A percentile compares a stretch with the other conserved stretches of the same genome.
phyloP scores from a whole-genome alignment of 192 early-diverging fungal genomes.

The Coemansia sp. region DNA sequence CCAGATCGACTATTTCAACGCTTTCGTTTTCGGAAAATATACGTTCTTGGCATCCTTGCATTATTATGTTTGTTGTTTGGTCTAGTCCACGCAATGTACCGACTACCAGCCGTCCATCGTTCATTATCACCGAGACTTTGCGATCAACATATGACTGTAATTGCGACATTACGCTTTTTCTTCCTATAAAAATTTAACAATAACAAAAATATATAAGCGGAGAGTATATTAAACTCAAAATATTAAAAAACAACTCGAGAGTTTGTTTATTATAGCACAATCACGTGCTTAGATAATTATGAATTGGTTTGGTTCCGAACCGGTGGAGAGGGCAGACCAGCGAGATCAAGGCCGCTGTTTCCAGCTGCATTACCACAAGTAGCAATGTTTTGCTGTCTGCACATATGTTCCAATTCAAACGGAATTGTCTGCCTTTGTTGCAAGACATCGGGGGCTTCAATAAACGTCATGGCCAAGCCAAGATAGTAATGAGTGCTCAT shows the following conservation, averaged over 20 bases:
- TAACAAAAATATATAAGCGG: too few species aligned
- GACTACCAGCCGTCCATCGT: slow-evolving; percentile 46
- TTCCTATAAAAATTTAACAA: too few species aligned
- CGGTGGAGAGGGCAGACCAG: too few species aligned
- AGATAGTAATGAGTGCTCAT: neutral
- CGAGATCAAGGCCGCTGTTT: too few species aligned
- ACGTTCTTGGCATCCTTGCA: slow-evolving; percentile 54
- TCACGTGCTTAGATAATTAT: neutral
- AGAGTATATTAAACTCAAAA: neutral
- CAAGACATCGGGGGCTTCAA: slow-evolving; percentile 8
- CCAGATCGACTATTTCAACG: slow-evolving; percentile 52
- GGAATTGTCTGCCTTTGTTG: neutral
- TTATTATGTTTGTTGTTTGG: slow-evolving; percentile 56
- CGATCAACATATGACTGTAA: slow-evolving; percentile 41
- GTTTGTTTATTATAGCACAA: slow-evolving; percentile 3
- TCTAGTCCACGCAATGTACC: slow-evolving; percentile 55
- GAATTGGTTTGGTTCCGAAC: too few species aligned
- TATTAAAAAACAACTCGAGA: neutral
- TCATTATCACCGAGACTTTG: slow-evolving; percentile 42
- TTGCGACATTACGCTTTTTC: slow-evolving; percentile 35
- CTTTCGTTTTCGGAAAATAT: slow-evolving; percentile 56
- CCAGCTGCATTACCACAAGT: too few species aligned
- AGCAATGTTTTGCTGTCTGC: neutral
- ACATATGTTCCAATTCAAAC: neutral
- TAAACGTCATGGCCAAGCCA: slow-evolving; percentile 2